Percentiles rank a stretch among this genome's conserved stretches.
phyloP scores from a whole-genome alignment of 2,329 filamentous ascomycete species.

The Colletotrichum chlorophyti region DNA sequence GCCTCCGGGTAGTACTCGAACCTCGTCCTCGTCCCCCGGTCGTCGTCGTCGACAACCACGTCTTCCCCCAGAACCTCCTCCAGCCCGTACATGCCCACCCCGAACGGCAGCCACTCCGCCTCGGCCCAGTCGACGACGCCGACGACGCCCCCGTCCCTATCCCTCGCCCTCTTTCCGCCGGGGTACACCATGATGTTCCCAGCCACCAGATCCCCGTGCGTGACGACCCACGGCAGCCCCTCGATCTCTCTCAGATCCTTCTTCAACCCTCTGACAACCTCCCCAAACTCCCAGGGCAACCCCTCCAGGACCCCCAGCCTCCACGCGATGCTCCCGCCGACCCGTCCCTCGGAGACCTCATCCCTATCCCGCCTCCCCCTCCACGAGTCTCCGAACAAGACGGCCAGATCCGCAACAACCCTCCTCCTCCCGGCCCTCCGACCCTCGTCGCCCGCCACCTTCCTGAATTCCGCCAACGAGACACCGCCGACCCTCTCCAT shows the following conservation, averaged over 20 bases:
- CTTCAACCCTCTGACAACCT: conserved; percentile 35
- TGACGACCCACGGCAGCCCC: conserved; percentile 60
- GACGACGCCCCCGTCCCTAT: conserved; percentile 46
- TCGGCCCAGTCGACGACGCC: conserved; percentile 72
- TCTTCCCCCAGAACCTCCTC: conserved; percentile 64
- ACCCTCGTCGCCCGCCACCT: not conserved
- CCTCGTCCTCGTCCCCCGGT: conserved; percentile 31
- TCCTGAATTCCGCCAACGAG: conserved; percentile 43
- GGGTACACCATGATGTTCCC: conserved; percentile 62
- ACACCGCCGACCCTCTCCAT: conserved; percentile 50
- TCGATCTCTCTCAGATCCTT: conserved; percentile 43
- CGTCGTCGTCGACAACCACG: not conserved
- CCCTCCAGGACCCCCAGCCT: conserved; percentile 45
- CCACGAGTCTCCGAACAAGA: conserved; percentile 48
- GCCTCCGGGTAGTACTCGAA: conserved; percentile 55
- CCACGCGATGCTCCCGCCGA: conserved; percentile 49
- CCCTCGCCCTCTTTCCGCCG: conserved; percentile 4
- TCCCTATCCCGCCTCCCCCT: conserved; percentile 24
- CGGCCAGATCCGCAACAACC: conserved; percentile 49
- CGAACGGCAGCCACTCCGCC: conserved; percentile 66
- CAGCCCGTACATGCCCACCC: conserved; percentile 64
- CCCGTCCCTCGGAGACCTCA: conserved; percentile 34
- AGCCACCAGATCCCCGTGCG: conserved; percentile 66
- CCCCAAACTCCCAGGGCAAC: conserved; percentile 44
- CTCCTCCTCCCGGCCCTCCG: conserved; percentile 31